Conservation (phyloP, 1,284 basidiomycete species). For the Malassezia restricta region DNA sequence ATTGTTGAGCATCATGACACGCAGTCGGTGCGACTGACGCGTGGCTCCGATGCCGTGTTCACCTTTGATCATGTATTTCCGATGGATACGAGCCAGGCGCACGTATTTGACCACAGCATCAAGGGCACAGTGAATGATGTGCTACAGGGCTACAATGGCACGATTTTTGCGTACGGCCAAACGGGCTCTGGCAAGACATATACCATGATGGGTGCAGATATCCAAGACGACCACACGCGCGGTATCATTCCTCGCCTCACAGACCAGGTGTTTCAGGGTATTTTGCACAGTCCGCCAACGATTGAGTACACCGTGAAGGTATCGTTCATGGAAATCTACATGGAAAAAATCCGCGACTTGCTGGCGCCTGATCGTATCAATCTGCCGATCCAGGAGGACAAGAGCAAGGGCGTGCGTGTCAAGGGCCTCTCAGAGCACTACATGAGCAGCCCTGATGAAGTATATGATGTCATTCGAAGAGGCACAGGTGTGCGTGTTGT, state of each 20-base stretch:
- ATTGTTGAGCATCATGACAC: slow-evolving; percentile 6
- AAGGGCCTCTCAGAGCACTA: slow-evolving; percentile 97
- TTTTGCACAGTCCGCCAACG: slow-evolving; percentile 84
- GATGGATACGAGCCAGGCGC: slow-evolving; percentile 76
- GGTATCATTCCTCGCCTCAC: slow-evolving; percentile 97
- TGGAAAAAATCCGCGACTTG: slow-evolving; percentile 89
- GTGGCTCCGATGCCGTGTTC: slow-evolving; percentile 50
- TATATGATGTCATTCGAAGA: slow-evolving; percentile 97
- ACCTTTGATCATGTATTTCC: slow-evolving; percentile 94
- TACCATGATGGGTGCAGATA: slow-evolving; percentile 64
- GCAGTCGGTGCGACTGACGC: slow-evolving; percentile 7
- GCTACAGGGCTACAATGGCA: slow-evolving; percentile 91
- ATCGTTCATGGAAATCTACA: slow-evolving; percentile 99
- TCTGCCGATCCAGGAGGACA: slow-evolving; percentile 95
- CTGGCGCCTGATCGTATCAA: slow-evolving; percentile 86
- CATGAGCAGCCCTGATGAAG: slow-evolving; percentile 64
- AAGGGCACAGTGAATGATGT: slow-evolving; percentile 76
- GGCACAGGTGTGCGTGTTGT: slow-evolving; percentile 82
- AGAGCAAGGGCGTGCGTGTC: slow-evolving; percentile 91
- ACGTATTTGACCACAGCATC: slow-evolving; percentile 97
- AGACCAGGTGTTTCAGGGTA: slow-evolving; percentile 96
- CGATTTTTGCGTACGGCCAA: slow-evolving; percentile 85
- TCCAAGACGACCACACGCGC: slow-evolving; percentile 63
- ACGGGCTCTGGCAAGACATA: slow-evolving; percentile 59
- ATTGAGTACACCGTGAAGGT: slow-evolving; percentile 98